Conservation (phyloP, 140 eudicot genomes). For the Ambrosia hybrid region DNA sequence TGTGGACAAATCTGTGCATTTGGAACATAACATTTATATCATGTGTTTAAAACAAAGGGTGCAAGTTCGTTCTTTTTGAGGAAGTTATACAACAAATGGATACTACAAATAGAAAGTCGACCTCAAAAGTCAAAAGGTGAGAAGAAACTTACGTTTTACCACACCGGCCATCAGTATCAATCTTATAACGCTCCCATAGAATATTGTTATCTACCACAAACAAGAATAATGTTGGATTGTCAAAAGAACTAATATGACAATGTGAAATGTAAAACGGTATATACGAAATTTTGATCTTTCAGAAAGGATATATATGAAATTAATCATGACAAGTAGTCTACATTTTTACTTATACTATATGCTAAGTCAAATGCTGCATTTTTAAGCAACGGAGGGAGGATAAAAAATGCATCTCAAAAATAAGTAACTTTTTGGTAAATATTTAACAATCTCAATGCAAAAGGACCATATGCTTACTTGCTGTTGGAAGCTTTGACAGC, state of each 20-base stretch:
- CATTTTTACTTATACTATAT: neutral
- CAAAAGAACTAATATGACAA: neutral
- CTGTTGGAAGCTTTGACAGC: constrained; percentile 75
- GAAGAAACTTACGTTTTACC: constrained; percentile 72
- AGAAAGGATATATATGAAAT: neutral
- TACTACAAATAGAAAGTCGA: no score
- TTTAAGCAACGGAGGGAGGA: no score
- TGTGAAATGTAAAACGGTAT: neutral
- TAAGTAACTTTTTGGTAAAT: no score
- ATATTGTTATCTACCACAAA: constrained; percentile 60
- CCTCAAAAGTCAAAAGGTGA: constrained; percentile 9
- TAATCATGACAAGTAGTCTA: neutral
- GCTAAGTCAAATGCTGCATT: neutral
- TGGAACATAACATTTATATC: neutral
- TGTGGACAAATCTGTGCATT: constrained; percentile 65
- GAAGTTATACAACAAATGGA: neutral
- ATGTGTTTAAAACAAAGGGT: no score
- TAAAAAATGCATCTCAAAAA: no score
- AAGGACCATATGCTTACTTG: constrained; percentile 40
- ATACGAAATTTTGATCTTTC: neutral
- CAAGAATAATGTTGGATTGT: constrained; percentile 12
- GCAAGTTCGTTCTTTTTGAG: neutral
- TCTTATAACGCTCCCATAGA: constrained; percentile 78
- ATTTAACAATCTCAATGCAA: no score
- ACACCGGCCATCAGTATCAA: constrained; percentile 59